These are phyloP conservation scores for Pugionium dolabratum DNA, from an alignment of 345 rosid species.

Conservation along the genomic window DNA sequence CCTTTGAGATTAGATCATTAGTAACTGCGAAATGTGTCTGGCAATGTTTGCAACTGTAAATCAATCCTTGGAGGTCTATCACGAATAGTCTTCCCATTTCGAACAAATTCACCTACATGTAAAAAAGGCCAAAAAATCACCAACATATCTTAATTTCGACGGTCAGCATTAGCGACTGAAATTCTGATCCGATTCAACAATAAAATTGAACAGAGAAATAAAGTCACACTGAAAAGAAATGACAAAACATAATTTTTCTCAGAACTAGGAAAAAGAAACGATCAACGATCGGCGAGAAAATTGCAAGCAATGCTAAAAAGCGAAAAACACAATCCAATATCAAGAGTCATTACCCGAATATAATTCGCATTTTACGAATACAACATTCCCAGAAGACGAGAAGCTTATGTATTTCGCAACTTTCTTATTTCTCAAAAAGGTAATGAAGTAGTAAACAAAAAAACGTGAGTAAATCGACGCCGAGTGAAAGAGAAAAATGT, in stretches of 20 bases:
- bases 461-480: slow-evolving; percentile 37
- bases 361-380: background rate
- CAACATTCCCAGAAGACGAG: slow-evolving; percentile 10
- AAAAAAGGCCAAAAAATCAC: background rate
- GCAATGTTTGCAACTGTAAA: slow-evolving; percentile 78
- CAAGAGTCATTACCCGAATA: slow-evolving; percentile 23
- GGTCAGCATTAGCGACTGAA: slow-evolving; percentile 3
- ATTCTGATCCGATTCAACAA: background rate
- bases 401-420: too few species aligned
- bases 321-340: background rate
- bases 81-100: slow-evolving; percentile 71
- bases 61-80: slow-evolving; percentile 57
- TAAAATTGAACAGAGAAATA: background rate
- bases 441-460: slow-evolving; percentile 1
- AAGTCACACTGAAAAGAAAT: background rate
- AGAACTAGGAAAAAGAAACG: too few species aligned
- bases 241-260: too few species aligned
- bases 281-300: too few species aligned
- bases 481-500: slow-evolving; percentile 18
- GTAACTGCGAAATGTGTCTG: slow-evolving; percentile 57
- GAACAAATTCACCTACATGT: slow-evolving; percentile 33
- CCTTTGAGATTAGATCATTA: slow-evolving; percentile 66
- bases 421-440: background rate
- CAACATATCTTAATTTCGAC: slow-evolving; percentile 21
- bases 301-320: background rate